These are phyloP conservation scores for Sarcodon aspratus DNA, from an alignment of 768 basidiomycete species.

Conservation along the genomic window DNA sequence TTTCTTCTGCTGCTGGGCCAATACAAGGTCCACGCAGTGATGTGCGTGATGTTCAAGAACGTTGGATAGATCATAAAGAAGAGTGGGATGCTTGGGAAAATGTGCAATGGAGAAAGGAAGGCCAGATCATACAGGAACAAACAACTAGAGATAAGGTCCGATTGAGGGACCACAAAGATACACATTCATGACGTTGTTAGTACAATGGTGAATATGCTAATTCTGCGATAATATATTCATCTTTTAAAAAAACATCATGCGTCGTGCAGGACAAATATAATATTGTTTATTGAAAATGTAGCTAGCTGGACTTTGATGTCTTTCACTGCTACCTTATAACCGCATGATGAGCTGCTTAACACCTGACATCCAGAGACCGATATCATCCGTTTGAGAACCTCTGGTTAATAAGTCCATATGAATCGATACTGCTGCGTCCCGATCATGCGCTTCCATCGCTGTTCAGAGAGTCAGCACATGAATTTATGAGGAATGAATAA, in stretches of 20 bases:
- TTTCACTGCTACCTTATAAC: slow-evolving; percentile 25
- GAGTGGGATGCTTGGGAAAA: slow-evolving; percentile 77
- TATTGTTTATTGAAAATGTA: no score
- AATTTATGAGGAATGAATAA: not conserved
- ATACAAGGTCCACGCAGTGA: slow-evolving; percentile 37
- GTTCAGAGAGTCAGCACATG: slow-evolving; percentile 1
- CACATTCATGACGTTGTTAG: not conserved
- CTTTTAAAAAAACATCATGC: no score
- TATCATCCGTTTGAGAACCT: slow-evolving; percentile 73
- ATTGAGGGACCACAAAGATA: slow-evolving; percentile 9
- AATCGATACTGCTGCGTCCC: slow-evolving; percentile 64
- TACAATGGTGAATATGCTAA: no score
- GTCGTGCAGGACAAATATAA: no score
- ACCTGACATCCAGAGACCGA: slow-evolving; percentile 81
- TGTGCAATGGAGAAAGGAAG: slow-evolving; percentile 67
- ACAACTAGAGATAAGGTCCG: slow-evolving; percentile 17
- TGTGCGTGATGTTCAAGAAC: slow-evolving; percentile 77
- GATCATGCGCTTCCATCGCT: slow-evolving; percentile 81
- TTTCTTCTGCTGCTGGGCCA: slow-evolving; percentile 52
- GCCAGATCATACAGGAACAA: slow-evolving; percentile 40
- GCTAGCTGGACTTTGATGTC: no score
- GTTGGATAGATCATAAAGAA: slow-evolving; percentile 84
- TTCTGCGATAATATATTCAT: no score
- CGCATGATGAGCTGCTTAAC: slow-evolving; percentile 80
- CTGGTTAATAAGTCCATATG: slow-evolving; percentile 80